Evolutionary conservation across 2,329 filamentous ascomycete species (phyloP).

Genomic region (Cordyceps cateniannulata): DNA sequence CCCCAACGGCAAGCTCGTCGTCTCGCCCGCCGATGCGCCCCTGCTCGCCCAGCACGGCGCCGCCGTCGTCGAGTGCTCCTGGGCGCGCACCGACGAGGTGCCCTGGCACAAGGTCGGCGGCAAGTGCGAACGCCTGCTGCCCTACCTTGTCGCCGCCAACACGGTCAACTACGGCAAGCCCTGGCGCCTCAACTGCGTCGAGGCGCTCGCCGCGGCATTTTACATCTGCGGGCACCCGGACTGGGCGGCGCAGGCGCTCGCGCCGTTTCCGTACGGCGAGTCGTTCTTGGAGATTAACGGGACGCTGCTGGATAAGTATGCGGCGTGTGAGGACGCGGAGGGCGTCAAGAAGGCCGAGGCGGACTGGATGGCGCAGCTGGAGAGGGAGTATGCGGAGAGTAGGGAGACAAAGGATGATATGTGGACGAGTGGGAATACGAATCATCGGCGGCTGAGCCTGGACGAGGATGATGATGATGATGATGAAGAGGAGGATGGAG

Average conservation of each 20-base stretch:
- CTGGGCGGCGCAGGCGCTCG: conserved; percentile 80
- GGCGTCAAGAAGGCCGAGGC: conserved; percentile 79
- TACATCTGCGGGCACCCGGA: conserved; percentile 86
- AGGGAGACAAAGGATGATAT: conserved; percentile 66
- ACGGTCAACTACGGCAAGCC: conserved; percentile 96
- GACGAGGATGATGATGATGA: conserved; percentile 46
- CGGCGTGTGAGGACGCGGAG: conserved; percentile 73
- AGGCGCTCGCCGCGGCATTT: conserved; percentile 88
- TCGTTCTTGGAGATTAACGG: conserved; percentile 89
- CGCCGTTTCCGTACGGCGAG: conserved; percentile 80
- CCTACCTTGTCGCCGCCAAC: conserved; percentile 94
- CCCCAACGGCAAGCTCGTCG: conserved; percentile 80
- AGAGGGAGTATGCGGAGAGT: conserved; percentile 80
- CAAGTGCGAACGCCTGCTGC: conserved; percentile 82
- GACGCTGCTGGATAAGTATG: conserved; percentile 75
- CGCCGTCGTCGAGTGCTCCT: conserved; percentile 94
- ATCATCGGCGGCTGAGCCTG: conserved; percentile 52
- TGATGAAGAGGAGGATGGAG: conserved; percentile 42
- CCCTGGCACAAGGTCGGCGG: conserved; percentile 89
- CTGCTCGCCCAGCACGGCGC: conserved; percentile 84
- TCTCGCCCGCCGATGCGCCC: conserved; percentile 77
- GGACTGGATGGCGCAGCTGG: conserved; percentile 82
- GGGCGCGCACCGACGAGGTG: conserved; percentile 87
- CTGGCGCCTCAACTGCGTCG: conserved; percentile 91
- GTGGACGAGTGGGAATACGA: conserved; percentile 89